A percentile compares a stretch with the other conserved stretches of the same genome.
These are phyloP conservation scores for Fusarium verrucosum DNA, from an alignment of 2,329 filamentous ascomycete genomes.

Conservation along the genomic window DNA sequence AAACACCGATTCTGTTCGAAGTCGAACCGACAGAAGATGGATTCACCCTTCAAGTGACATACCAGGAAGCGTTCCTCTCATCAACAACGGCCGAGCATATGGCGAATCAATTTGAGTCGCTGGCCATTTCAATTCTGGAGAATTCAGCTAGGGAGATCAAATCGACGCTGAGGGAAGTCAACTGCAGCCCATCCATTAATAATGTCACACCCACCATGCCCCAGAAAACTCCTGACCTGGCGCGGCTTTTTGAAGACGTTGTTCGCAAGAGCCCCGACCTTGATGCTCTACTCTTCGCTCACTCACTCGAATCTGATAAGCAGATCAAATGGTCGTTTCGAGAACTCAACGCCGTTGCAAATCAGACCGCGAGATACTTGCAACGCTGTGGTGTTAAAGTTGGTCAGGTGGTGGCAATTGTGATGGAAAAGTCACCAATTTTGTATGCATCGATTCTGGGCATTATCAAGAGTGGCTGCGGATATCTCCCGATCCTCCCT, in stretches of 20 bases:
- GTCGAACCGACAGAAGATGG: slow-evolving; percentile 67
- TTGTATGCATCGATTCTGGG: slow-evolving; percentile 81
- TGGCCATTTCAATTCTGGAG: slow-evolving; percentile 51
- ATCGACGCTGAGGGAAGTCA: slow-evolving; percentile 38
- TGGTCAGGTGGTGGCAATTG: slow-evolving; percentile 73
- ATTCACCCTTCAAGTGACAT: slow-evolving; percentile 59
- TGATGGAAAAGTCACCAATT: slow-evolving; percentile 78
- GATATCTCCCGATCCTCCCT: slow-evolving; percentile 81
- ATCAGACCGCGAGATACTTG: slow-evolving; percentile 68
- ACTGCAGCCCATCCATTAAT: slow-evolving; percentile 56
- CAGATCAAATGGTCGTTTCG: slow-evolving; percentile 67
- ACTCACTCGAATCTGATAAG: slow-evolving; percentile 40
- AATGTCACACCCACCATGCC: slow-evolving; percentile 54
- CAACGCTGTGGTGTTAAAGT: slow-evolving; percentile 55
- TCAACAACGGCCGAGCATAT: slow-evolving; percentile 64
- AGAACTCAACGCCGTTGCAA: slow-evolving; percentile 70
- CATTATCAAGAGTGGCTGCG: slow-evolving; percentile 77
- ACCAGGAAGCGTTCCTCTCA: slow-evolving; percentile 61
- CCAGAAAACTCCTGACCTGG: slow-evolving; percentile 55
- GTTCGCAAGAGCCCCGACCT: slow-evolving; percentile 59
- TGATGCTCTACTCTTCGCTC: slow-evolving; percentile 72
- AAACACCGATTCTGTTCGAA: slow-evolving; percentile 80
- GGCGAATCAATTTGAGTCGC: slow-evolving; percentile 66
- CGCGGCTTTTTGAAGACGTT: slow-evolving; percentile 63
- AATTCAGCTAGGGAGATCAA: slow-evolving; percentile 38